phyloP scores from a whole-genome alignment of 192 early-diverging fungal species.

The Podochytrium sp. region DNA sequence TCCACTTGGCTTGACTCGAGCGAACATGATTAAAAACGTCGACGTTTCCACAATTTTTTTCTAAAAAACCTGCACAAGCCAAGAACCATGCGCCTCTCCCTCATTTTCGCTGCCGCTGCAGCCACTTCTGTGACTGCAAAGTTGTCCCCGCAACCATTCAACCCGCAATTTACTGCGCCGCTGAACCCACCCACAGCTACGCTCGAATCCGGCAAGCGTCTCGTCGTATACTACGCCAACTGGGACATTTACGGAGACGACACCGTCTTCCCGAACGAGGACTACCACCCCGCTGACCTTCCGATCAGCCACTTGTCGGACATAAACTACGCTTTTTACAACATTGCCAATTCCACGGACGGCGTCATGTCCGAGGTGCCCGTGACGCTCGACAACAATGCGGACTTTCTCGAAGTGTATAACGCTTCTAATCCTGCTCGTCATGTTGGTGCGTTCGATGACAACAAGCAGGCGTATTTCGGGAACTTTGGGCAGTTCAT shows the following conservation, averaged over 20 bases:
- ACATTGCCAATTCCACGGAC: conserved; percentile 23
- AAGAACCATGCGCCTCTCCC: no score
- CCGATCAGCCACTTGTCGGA: conserved; percentile 53
- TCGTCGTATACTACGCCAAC: not conserved
- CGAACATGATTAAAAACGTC: no score
- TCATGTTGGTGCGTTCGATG: not conserved
- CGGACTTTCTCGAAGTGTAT: conserved; percentile 38
- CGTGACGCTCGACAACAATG: conserved; percentile 41
- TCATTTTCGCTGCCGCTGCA: not conserved
- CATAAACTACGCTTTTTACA: conserved; percentile 55
- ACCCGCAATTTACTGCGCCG: not conserved
- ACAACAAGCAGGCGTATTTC: conserved; percentile 7
- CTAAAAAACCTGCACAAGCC: no score
- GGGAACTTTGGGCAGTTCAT: conserved; percentile 58
- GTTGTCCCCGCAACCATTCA: not conserved
- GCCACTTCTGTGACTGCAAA: not conserved
- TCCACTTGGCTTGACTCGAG: no score
- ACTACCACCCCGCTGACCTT: conserved; percentile 54
- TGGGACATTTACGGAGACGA: not conserved
- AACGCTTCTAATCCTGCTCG: conserved; percentile 26
- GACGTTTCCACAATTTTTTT: no score
- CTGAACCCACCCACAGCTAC: not conserved
- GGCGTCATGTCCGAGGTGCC: conserved; percentile 25
- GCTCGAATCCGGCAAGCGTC: not conserved
- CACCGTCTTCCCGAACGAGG: not conserved